These are phyloP conservation scores for Penicillium robsamsonii DNA, from an alignment of 495 filamentous ascomycete genomes.

Conservation along the genomic window DNA sequence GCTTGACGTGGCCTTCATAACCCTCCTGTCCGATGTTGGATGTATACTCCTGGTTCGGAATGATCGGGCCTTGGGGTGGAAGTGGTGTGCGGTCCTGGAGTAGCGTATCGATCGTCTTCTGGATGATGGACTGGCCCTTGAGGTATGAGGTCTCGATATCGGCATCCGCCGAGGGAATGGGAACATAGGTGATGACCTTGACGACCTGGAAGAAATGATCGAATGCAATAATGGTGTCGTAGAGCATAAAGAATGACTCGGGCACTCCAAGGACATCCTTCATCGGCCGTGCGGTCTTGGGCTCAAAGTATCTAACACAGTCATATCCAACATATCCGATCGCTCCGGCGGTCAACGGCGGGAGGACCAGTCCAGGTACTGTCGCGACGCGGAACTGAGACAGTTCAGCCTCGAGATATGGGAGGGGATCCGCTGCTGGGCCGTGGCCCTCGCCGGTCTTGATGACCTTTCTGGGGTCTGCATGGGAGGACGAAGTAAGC, in stretches of 20 bases:
- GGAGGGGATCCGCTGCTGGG: slow-evolving; percentile 76
- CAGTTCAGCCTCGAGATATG: slow-evolving; percentile 75
- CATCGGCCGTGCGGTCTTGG: slow-evolving; percentile 79
- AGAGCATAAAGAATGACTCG: slow-evolving; percentile 96
- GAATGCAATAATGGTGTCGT: slow-evolving; percentile 91
- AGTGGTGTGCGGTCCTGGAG: slow-evolving; percentile 71
- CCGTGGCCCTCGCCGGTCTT: slow-evolving; percentile 88
- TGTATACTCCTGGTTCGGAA: slow-evolving; percentile 70
- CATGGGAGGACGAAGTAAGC: slow-evolving; percentile 9
- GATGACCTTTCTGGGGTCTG: slow-evolving; percentile 79
- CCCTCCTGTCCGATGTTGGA: slow-evolving; percentile 89
- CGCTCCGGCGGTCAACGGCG: slow-evolving; percentile 84
- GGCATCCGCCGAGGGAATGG: slow-evolving; percentile 46
- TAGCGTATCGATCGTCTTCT: slow-evolving; percentile 64
- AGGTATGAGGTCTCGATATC: slow-evolving; percentile 62
- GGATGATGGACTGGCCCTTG: slow-evolving; percentile 59
- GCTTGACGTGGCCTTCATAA: slow-evolving; percentile 81
- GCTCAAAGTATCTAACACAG: slow-evolving; percentile 96
- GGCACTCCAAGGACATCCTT: slow-evolving; percentile 86
- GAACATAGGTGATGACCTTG: slow-evolving; percentile 87
- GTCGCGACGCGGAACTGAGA: slow-evolving; percentile 70
- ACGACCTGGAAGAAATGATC: slow-evolving; percentile 91
- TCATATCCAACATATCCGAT: slow-evolving; percentile 97
- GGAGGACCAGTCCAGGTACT: slow-evolving; percentile 75
- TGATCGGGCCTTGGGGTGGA: slow-evolving; percentile 70